phyloP scores from a whole-genome alignment of 176 grass and related monocot species.

The Carex cristatella region DNA sequence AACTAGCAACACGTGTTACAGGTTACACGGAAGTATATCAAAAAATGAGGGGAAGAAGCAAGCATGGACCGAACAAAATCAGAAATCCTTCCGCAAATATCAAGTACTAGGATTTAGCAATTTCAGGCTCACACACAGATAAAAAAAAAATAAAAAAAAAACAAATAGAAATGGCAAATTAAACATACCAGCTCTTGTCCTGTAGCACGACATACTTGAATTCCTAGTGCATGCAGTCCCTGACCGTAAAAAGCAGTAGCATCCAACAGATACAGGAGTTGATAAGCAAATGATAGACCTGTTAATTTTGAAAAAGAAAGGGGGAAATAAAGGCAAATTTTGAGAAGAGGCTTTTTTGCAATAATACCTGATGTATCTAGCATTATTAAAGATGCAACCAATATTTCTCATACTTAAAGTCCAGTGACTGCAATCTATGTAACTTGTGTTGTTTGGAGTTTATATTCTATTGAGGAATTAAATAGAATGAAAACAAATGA shows the following conservation, averaged over 20 bases:
- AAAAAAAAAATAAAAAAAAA: background rate
- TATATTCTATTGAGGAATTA: background rate
- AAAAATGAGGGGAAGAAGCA: background rate
- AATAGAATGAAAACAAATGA: too few relatives aligned
- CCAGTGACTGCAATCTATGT: background rate
- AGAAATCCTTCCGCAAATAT: background rate
- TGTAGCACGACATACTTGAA: slow-evolving; percentile 94
- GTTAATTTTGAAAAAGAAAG: slow-evolving; percentile 16
- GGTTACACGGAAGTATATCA: background rate
- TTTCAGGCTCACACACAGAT: background rate
- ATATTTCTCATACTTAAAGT: background rate
- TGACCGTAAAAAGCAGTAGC: slow-evolving; percentile 80
- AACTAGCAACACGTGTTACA: background rate
- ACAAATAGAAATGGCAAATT: slow-evolving; percentile 4
- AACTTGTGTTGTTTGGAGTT: background rate
- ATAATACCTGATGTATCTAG: background rate
- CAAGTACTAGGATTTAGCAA: background rate
- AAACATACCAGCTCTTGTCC: slow-evolving; percentile 90
- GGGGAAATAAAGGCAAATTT: slow-evolving; percentile 17
- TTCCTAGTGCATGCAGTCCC: slow-evolving; percentile 67
- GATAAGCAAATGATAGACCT: slow-evolving; percentile 93
- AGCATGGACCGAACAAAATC: background rate
- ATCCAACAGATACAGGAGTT: slow-evolving; percentile 91
- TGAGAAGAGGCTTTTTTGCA: background rate
- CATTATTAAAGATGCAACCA: background rate